phyloP scores from a whole-genome alignment of 169 alveolate genomes.

The Amoebophrya sp. region DNA sequence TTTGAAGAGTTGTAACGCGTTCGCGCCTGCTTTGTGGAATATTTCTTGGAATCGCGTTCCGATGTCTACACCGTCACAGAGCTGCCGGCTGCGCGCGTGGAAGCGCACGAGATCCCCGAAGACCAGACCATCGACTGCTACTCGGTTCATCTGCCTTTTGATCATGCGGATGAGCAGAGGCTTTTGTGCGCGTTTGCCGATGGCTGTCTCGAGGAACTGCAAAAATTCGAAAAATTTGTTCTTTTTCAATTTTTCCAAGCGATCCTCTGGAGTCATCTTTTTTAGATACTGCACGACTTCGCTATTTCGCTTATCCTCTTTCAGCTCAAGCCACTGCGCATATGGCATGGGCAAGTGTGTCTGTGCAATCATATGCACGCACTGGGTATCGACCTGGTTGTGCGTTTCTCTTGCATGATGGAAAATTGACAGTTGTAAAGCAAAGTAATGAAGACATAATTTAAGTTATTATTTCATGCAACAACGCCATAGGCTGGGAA shows the following conservation, averaged over 20 bases:
- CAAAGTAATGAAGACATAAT: too few relatives aligned
- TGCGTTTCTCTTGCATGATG: too few relatives aligned
- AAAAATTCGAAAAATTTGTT: neutral
- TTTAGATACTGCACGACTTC: neutral
- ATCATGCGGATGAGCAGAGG: neutral
- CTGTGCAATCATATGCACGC: neutral
- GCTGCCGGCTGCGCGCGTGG: neutral
- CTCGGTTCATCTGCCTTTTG: slow-evolving; percentile 13
- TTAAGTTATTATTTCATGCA: too few relatives aligned
- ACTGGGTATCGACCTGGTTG: neutral
- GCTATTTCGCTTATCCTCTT: neutral
- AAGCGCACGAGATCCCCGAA: neutral
- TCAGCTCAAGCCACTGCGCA: neutral
- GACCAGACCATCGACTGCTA: neutral
- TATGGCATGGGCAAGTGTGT: neutral
- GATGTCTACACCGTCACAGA: slow-evolving; percentile 8
- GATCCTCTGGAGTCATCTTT: neutral
- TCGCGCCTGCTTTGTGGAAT: neutral
- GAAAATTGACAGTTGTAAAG: too few relatives aligned
- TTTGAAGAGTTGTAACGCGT: neutral
- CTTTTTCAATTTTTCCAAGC: neutral
- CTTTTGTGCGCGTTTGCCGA: neutral
- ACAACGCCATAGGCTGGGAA: too few relatives aligned
- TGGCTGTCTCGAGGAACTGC: neutral
- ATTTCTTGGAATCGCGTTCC: neutral